phyloP scores from a whole-genome alignment of 805 yeast genomes.

The Danielozyma ontarioensis region DNA sequence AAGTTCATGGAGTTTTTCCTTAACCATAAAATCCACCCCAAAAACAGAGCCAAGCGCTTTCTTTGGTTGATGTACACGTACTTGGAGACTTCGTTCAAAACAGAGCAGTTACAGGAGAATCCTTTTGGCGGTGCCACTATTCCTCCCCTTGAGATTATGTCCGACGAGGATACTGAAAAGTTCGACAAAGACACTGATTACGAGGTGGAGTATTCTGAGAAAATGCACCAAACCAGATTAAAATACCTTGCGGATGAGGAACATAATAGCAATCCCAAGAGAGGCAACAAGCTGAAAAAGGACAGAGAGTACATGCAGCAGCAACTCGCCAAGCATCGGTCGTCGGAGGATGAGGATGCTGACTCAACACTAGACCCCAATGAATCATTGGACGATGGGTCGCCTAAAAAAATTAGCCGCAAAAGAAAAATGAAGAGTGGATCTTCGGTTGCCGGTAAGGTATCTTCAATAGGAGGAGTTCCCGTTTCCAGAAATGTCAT shows the following conservation, averaged over 20 bases:
- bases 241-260: conserved; percentile 37
- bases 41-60: conserved; percentile 64
- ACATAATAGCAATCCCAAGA: conserved; percentile 25
- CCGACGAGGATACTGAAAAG: conserved; percentile 17
- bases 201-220: conserved; percentile 44
- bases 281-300: conserved; percentile 25
- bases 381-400: too few relatives aligned
- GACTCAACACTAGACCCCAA: conserved; percentile 6
- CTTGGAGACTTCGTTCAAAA: conserved; percentile 63
- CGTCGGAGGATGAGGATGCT: conserved; percentile 2
- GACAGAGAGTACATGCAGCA: conserved; percentile 12
- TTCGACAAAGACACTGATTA: conserved; percentile 45
- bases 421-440: not conserved
- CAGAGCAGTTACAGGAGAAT: conserved; percentile 44
- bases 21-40: conserved; percentile 54
- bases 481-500: conserved; percentile 5
- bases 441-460: conserved; percentile 1
- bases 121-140: conserved; percentile 49
- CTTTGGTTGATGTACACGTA: conserved; percentile 81
- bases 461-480: conserved; percentile 1
- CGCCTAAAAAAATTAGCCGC: conserved; percentile 2
- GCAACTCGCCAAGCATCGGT: conserved; percentile 1
- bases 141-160: conserved; percentile 31
- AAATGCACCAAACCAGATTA: conserved; percentile 42
- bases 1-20: conserved; percentile 73